phyloP scores from a whole-genome alignment of 805 yeast species.

The Candida tallmaniae region DNA sequence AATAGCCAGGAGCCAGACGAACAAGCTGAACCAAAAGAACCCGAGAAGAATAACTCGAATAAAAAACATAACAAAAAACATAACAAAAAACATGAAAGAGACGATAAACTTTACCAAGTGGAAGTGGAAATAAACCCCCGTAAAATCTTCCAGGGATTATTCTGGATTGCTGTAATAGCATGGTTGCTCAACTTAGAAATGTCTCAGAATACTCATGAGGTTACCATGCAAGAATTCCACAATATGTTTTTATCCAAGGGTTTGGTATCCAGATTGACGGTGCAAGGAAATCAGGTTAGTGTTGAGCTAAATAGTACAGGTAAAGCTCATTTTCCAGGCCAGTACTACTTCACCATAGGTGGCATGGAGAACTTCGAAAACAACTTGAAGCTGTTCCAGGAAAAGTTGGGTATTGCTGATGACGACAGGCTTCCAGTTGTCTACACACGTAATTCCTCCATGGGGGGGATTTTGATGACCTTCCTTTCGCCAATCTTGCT shows the following conservation, averaged over 20 bases:
- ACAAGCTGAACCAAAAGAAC: not conserved
- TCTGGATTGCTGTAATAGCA: constrained; percentile 15
- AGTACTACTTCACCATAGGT: constrained; percentile 67
- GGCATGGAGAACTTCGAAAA: constrained; percentile 85
- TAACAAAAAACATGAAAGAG: not conserved
- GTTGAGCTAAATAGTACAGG: constrained; percentile 64
- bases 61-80: not conserved
- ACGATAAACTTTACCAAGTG: not conserved
- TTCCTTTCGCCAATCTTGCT: constrained; percentile 85
- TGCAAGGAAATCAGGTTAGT: constrained; percentile 76
- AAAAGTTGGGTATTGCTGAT: constrained; percentile 56
- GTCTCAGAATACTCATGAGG: constrained; percentile 35
- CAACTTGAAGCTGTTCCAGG: constrained; percentile 71
- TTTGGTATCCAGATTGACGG: constrained; percentile 65
- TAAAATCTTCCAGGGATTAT: constrained; percentile 22
- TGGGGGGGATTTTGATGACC: constrained; percentile 60
- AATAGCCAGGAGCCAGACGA: not conserved
- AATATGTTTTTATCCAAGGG: constrained; percentile 70
- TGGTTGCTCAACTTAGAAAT: not conserved
- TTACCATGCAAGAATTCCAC: constrained; percentile 91
- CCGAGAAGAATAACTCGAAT: not conserved
- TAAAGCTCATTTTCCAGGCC: constrained; percentile 40
- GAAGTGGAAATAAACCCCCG: not conserved
- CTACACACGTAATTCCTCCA: constrained; percentile 67
- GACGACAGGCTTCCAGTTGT: constrained; percentile 75